Evolutionary conservation across 805 yeast species (phyloP), one percentile per base, ranked within the genome.

Genomic region (Zygosaccharomyces bailii): DNA sequence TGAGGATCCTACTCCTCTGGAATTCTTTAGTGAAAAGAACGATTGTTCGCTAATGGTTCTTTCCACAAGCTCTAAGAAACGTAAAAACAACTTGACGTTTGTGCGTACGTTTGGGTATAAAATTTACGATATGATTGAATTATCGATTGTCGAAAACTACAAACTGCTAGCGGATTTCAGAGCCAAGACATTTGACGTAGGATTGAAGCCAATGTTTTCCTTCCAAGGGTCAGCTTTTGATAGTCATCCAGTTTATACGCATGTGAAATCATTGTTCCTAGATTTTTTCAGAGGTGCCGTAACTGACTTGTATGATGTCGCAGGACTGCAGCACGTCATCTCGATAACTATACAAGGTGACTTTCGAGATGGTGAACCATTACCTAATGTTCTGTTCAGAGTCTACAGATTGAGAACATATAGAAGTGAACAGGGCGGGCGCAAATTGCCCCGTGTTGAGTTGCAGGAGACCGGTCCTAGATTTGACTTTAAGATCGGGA

Each of bases 381-480:
- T 90, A 52, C 97, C 99, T 13, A 66, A 75, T 41, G 84, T 93
- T 38, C 76, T 88, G 59, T 91, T 93, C 77, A 80, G 99, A 69
- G 97, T 89, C 23, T 93, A 91, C 66, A 80, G 84, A 58, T 70
- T 93, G 57, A 86, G 84, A 65, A 81, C 98, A 4, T 84, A 68
- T 65, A 81, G 76, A 62, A 81, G 91, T 50, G 90, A 84, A 39
- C 96, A 91, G 61, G 68, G 68, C 50, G 69, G 69, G 30, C 55
- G 56, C 14, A 89, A 86, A 63, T 74, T 87, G 44, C 98, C 99
- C 45, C 78, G 99, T 63, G 90, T 93, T 18, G 98, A 93, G 70
- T 72, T 93, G 34, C 93, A 85, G 44, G 99, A 93, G 67, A 83
- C 87, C 50, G 99, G 99, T 0, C 99, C 99, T 49, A 78, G 99